phyloP scores from a whole-genome alignment of 2,329 filamentous ascomycete genomes.

The Cadophora malorum region DNA sequence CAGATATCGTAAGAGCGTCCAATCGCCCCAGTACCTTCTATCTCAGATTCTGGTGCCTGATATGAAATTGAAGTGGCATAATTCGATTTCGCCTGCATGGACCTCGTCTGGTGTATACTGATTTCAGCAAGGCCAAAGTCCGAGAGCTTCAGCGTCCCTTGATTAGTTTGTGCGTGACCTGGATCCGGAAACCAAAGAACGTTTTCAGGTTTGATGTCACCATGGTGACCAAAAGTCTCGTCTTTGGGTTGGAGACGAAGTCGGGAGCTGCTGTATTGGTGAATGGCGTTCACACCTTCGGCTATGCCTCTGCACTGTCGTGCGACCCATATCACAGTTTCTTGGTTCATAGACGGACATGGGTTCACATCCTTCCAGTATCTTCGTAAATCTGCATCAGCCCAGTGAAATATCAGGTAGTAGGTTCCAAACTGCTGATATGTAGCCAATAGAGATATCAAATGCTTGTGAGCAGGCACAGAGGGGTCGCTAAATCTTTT shows the following conservation, averaged over 20 bases:
- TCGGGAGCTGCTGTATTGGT: constrained; percentile 9
- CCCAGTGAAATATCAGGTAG: constrained; percentile 24
- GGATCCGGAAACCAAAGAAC: constrained; percentile 45
- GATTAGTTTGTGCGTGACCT: background rate
- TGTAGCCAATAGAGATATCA: constrained; percentile 14
- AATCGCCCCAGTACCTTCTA: background rate
- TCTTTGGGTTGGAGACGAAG: background rate
- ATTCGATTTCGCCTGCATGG: constrained; percentile 44
- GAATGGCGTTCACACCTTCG: background rate
- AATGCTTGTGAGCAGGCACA: background rate
- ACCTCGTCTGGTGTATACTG: constrained; percentile 41
- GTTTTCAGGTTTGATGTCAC: constrained; percentile 49
- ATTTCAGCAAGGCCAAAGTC: constrained; percentile 43
- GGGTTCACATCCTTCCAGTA: constrained; percentile 17
- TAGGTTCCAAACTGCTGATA: constrained; percentile 2
- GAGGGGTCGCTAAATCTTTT: constrained; percentile 7
- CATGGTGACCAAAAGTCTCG: constrained; percentile 40
- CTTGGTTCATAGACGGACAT: background rate
- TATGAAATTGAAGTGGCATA: constrained; percentile 19
- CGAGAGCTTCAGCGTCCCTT: constrained; percentile 42
- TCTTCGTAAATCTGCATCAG: constrained; percentile 14
- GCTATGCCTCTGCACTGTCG: constrained; percentile 14
- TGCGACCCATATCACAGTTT: constrained; percentile 18
- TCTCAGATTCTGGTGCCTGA: constrained; percentile 32
- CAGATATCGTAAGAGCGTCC: constrained; percentile 39